These are phyloP conservation scores for Auriscalpium microsporum DNA, from an alignment of 768 basidiomycete genomes.

Conservation along the genomic window DNA sequence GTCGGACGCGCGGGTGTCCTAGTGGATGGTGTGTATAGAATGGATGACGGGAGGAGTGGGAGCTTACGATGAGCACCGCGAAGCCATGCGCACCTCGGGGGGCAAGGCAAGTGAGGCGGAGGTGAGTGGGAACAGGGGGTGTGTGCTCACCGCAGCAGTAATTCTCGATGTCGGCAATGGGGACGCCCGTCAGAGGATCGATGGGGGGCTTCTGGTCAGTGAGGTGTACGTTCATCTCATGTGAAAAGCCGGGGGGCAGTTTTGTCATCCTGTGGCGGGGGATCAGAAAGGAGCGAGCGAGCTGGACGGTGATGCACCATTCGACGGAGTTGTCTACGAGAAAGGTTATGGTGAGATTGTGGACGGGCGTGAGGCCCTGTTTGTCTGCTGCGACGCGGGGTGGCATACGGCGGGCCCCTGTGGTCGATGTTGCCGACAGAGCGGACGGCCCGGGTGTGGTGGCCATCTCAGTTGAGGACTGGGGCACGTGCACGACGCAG, in stretches of 20 bases:
- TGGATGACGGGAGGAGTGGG: background rate
- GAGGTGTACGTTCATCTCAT: slow-evolving; percentile 62
- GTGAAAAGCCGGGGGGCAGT: slow-evolving; percentile 68
- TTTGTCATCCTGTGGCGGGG: slow-evolving; percentile 56
- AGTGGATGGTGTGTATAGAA: background rate
- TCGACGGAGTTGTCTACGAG: slow-evolving; percentile 31
- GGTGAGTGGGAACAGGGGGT: background rate
- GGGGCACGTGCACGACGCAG: no score
- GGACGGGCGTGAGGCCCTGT: slow-evolving; percentile 5
- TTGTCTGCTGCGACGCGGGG: no score
- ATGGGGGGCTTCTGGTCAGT: slow-evolving; percentile 34
- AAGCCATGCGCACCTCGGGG: slow-evolving; percentile 72
- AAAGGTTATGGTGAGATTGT: slow-evolving; percentile 17
- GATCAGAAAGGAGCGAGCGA: no score
- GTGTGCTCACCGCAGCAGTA: slow-evolving; percentile 56
- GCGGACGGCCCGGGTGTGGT: no score
- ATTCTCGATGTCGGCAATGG: slow-evolving; percentile 62
- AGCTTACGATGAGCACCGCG: slow-evolving; percentile 60
- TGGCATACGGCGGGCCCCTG: no score
- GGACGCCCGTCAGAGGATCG: slow-evolving; percentile 42
- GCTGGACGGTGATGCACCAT: slow-evolving; percentile 29
- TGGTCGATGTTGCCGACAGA: no score
- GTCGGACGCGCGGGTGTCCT: slow-evolving; percentile 48
- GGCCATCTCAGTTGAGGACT: no score
- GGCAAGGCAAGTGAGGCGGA: background rate